Conservation (phyloP, 495 filamentous ascomycete species). For the Thermothielavioides terrestris region DNA sequence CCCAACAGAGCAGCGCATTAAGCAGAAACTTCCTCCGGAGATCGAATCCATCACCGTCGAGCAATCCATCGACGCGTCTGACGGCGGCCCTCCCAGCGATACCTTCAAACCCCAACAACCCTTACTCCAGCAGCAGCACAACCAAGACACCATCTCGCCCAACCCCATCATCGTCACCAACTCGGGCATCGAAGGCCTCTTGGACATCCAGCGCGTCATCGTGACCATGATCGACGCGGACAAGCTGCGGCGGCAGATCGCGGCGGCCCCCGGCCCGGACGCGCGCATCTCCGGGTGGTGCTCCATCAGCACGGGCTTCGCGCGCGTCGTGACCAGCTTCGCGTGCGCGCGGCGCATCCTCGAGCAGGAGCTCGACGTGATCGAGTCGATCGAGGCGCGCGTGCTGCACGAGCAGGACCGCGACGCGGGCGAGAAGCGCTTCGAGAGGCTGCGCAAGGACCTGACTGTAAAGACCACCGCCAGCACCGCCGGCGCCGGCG, state of each 20-base stretch:
- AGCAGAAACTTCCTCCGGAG: conserved; percentile 10
- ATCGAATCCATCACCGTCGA: conserved; percentile 8
- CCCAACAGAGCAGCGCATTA: neutral
- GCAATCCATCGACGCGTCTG: no score
- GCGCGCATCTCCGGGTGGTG: conserved; percentile 30
- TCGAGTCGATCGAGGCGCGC: conserved; percentile 24
- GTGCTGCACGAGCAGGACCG: conserved; percentile 16
- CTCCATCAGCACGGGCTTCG: conserved; percentile 30
- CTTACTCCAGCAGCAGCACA: conserved; percentile 2
- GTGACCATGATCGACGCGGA: conserved; percentile 28
- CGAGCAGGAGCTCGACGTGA: conserved; percentile 30
- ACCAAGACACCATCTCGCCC: conserved; percentile 29
- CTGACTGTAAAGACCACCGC: neutral
- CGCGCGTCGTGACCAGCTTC: conserved; percentile 29
- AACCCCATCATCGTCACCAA: conserved; percentile 34
- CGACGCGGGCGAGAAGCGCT: conserved; percentile 11
- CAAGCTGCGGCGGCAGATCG: conserved; percentile 24
- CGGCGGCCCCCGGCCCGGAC: conserved; percentile 19
- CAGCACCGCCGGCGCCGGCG: neutral
- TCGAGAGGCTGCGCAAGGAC: neutral
- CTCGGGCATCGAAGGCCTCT: conserved; percentile 32
- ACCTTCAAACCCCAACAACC: no score
- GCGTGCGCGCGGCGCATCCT: conserved; percentile 27
- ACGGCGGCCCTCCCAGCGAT: no score
- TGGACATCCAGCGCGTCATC: conserved; percentile 36